phyloP scores from a whole-genome alignment of 257 asterid species.

The Gentiana dahurica region DNA sequence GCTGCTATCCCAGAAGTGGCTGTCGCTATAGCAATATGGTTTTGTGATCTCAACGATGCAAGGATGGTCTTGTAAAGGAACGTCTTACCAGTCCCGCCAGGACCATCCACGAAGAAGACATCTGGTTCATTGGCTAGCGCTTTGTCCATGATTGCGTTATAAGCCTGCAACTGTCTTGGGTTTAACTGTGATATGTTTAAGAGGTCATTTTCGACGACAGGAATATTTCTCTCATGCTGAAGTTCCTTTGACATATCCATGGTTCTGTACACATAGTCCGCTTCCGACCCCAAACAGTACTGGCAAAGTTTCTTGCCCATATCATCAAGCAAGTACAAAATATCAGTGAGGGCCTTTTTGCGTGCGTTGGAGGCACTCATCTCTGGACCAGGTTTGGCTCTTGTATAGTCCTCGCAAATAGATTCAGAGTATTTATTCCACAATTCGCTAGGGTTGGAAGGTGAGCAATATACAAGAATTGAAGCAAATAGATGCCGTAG shows the following conservation, averaged over 20 bases:
- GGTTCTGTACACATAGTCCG: no score
- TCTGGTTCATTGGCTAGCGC: not conserved
- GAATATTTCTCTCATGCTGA: not conserved
- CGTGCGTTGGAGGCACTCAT: not conserved
- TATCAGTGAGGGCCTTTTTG: not conserved
- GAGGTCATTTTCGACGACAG: not conserved
- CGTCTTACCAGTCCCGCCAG: not conserved
- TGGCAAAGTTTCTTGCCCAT: not conserved
- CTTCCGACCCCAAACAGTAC: not conserved
- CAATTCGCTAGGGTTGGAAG: no score
- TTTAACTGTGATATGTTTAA: not conserved
- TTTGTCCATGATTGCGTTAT: not conserved
- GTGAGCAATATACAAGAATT: not conserved
- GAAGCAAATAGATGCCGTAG: not conserved
- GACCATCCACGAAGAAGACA: not conserved
- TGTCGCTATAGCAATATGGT: not conserved
- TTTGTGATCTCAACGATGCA: not conserved
- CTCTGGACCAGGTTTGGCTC: no score
- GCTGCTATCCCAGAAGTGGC: conserved; percentile 1
- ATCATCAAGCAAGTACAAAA: no score
- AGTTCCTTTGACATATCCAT: not conserved
- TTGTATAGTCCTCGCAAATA: not conserved
- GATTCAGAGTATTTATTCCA: no score
- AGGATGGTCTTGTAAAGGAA: not conserved
- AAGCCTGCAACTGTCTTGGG: not conserved